Evolutionary conservation across 2,329 filamentous ascomycete species (phyloP), one percentile per base, ranked within the genome.

Genomic region (Sporothrix protearum): DNA sequence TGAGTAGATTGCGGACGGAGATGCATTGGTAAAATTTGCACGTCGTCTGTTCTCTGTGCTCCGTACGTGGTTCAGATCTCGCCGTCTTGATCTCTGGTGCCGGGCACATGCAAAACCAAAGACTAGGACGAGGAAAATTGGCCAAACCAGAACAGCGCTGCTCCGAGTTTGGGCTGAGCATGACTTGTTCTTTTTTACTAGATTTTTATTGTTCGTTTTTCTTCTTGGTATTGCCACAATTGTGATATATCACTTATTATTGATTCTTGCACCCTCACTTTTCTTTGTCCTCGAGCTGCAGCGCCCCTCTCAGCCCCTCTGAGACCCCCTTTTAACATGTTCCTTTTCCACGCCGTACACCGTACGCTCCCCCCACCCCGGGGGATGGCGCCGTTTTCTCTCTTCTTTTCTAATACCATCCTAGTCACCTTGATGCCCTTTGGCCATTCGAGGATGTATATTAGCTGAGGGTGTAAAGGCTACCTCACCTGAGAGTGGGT

Each of bases 201-300:
- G 10, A 30, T 57, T 57, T 22, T 61, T 5, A n/a, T 59, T 12
- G 12, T 3, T 8, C 8, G 14, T 61, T 49, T 22, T 33, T 8
- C 19, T 28, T 25, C n/a, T 66, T 66, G 14, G 25, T 19, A 22
- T 19, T 30, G 63, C 16, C 63, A 49, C 42, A 49, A 33, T 51
- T 67, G 19, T 67, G 64, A 67, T 22, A 36, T 25, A 36, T 67
- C 64, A 67, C 39, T 67, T 66, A 30, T 67, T 51, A 28, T 36
- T 30, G 19, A 22, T 36, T 22, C 53, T 67, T 67, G 39, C 39
- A 14, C 22, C 14, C 22, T 61, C 59, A 30, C 9, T 36, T 36
- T 61, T 64, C 59, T 22, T 51, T 67, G 28, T 67, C 64, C 45
- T 51, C 64, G 42, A n/a, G 19, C 19, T 16, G 64, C 2, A 51